Percentiles rank a stretch among this genome's conserved stretches.
These are phyloP conservation scores for Vitis rotundifolia DNA, from an alignment of 164 flowering plant species.

Conservation along the genomic window DNA sequence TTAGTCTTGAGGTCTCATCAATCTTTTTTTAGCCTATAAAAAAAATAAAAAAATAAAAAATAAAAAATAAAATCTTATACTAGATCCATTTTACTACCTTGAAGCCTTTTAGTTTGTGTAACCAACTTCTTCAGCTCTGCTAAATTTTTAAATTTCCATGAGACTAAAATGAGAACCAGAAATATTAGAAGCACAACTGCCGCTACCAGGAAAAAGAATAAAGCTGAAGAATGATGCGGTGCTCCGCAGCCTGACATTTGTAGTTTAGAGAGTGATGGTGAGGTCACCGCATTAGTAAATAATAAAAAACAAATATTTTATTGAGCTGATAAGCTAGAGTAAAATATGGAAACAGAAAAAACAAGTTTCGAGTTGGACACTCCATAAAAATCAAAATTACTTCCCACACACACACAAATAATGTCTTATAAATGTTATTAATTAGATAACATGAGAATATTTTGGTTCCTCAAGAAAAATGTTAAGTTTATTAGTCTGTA, in stretches of 20 bases:
- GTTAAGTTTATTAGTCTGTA: too few relatives aligned
- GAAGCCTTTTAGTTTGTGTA: constrained; percentile 4
- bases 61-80: background rate
- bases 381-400: too few relatives aligned
- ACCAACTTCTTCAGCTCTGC: constrained; percentile 21
- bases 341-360: too few relatives aligned
- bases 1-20: background rate
- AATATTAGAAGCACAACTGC: constrained; percentile 33
- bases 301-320: too few relatives aligned
- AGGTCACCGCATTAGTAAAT: constrained; percentile 4
- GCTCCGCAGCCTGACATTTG: constrained; percentile 7
- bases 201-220: constrained; percentile 50
- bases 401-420: too few relatives aligned
- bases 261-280: constrained; percentile 22
- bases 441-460: too few relatives aligned
- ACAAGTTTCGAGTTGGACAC: too few relatives aligned
- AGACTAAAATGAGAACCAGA: constrained; percentile 36
- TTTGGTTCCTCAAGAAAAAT: too few relatives aligned
- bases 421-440: too few relatives aligned
- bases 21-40: background rate
- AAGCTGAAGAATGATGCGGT: constrained; percentile 12
- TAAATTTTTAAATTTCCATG: constrained; percentile 32
- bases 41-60: background rate
- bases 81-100: constrained; percentile 24
- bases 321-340: too few relatives aligned